Conservation (phyloP, 2,329 filamentous ascomycete species). For the Fusarium subglutinans region DNA sequence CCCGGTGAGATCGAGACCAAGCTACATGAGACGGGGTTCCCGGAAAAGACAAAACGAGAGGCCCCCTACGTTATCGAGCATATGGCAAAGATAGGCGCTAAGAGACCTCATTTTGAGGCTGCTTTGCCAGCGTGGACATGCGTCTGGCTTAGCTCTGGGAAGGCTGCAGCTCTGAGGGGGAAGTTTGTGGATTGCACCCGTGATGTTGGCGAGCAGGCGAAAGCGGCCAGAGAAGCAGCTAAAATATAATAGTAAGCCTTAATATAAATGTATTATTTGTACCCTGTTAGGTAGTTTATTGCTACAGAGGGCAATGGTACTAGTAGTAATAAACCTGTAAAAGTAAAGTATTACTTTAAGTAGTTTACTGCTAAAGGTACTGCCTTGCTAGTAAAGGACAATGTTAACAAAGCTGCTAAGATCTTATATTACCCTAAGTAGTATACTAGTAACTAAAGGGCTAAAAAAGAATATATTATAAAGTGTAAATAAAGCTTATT, state of each 20-base stretch:
- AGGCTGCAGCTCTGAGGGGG: background rate
- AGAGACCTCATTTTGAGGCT: background rate
- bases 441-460: no score
- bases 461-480: rapidly evolving
- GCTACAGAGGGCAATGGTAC: no score
- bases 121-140: background rate
- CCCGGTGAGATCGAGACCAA: background rate
- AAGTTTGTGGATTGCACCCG: background rate
- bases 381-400: background rate
- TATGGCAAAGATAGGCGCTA: background rate
- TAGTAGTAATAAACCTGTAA: no score
- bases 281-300: no score
- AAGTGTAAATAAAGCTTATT: rapidly evolving
- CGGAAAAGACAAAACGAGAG: background rate
- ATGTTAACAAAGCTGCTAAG: background rate
- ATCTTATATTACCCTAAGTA: no score
- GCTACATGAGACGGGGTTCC: background rate
- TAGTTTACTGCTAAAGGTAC: background rate
- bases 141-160: background rate
- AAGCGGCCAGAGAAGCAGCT: no score
- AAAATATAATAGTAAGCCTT: no score
- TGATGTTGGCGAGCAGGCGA: background rate
- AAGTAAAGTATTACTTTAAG: background rate
- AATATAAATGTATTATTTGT: no score
- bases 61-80: background rate